A percentile compares a stretch with the other conserved stretches of the same genome.
Evolutionary conservation across 2,329 filamentous ascomycete genomes (phyloP).

Genomic region (Pleurostoma richardsiae): DNA sequence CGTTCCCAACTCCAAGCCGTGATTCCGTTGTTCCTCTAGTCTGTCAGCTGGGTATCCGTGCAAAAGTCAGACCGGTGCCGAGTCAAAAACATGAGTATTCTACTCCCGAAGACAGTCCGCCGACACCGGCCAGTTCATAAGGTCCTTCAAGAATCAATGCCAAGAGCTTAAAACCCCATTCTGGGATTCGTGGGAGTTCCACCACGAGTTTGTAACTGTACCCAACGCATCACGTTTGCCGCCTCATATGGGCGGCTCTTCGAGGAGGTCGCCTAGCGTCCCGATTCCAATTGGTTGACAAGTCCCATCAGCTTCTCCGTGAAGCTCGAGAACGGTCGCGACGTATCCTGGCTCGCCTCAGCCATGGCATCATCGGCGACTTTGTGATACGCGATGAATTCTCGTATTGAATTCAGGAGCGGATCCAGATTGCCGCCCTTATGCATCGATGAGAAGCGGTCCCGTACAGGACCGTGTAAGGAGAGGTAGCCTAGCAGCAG

Average conservation of each 20-base stretch:
- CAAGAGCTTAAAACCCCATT: too few species aligned
- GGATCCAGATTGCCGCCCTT: conserved; percentile 36
- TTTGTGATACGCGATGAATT: conserved; percentile 48
- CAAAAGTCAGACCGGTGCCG: too few species aligned
- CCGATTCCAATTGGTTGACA: conserved; percentile 29
- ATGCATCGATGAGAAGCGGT: conserved; percentile 35
- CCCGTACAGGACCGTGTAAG: conserved; percentile 42
- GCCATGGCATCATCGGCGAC: conserved; percentile 36
- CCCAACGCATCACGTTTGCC: background rate
- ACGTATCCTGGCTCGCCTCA: conserved; percentile 22
- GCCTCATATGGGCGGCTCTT: background rate
- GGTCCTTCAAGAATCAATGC: too few species aligned
- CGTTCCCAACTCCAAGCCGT: too few species aligned
- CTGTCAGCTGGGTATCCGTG: too few species aligned
- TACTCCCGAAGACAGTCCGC: too few species aligned
- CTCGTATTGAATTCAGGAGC: conserved; percentile 46
- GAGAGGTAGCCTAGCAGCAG: conserved; percentile 80
- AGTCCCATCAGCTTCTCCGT: conserved; percentile 32
- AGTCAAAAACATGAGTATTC: too few species aligned
- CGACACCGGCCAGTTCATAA: too few species aligned
- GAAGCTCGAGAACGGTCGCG: conserved; percentile 23
- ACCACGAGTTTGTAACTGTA: too few species aligned
- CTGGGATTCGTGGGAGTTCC: too few species aligned
- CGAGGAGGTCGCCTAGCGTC: background rate
- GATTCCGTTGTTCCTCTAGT: too few species aligned